Evolutionary conservation across 345 rosid genomes (phyloP), one percentile per base, ranked within the genome.

Genomic region (Streptanthus diversifolius): DNA sequence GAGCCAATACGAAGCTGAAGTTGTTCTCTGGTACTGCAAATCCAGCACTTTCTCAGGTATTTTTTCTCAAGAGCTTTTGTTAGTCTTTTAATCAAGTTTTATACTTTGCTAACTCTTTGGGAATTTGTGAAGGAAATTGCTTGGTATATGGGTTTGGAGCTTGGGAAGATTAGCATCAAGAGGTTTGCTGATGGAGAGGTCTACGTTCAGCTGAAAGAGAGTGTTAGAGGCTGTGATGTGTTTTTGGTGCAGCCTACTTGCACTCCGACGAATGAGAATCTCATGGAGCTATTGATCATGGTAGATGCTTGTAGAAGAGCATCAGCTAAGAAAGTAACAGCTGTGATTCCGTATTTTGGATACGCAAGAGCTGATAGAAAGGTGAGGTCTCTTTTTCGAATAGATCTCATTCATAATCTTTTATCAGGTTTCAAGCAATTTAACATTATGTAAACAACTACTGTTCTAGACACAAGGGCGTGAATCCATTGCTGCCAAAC

Each of bases 351-450:
- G 1, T 93, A 95, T 81, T 95, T 95, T 79, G 98, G 97, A 14
- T 95, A 95, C 72, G 99, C 99, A 18, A 83, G 99, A 80, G 98
- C 99, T 80, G 99, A 95, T 78, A 85, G 99, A 69, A 95, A 95
- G 97, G 98, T 79, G 48, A 61, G 66, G 12, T 10, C 24, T 30
- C 13, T 32, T 27, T 21, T 72, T 15, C 7, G 24, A n/a, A 15
- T 18, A 3, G 8, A 8, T 24, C 51, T 25, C 27, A 25, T 25
- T 49, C 55, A 21, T 43, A 41, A 15, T 8, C 49, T 35, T 14
- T 8, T 18, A 43, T 55, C 15, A 13, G 37, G 44, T 41, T 40
- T 12, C 30, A 22, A 48, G 29, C 14, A 49, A 21, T 49, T 49
- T 22, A 11, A 49, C 4, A 7, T 8, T 12, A 11, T 47, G 10